Evolutionary conservation across 495 filamentous ascomycete genomes (phyloP), one percentile per base, ranked within the genome.

Genomic region (Trichocladium antarcticum): DNA sequence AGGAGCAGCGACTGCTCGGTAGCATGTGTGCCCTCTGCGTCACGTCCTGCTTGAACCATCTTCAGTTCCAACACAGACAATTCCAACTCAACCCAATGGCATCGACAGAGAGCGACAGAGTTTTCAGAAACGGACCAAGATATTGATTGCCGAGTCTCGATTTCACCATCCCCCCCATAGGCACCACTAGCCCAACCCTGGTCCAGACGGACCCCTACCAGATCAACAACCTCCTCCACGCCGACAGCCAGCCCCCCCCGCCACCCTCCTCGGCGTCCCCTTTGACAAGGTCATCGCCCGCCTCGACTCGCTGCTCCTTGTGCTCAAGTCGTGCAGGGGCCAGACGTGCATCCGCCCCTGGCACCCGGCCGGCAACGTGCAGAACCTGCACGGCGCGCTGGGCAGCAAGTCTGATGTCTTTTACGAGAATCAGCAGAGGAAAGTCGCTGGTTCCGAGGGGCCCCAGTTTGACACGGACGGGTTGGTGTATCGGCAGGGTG

Each of bases 251-350:
- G n/a, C 8, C 0, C 24, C 45, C 0, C 51, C 59, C 12, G 17
- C 42, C 6, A 57, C 45, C 0, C 62, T 78, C 16, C 66, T 77
- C 5, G 74, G 76, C 1, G 63, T 70, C 5, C 59, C 68, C 9
- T 53, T 80, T 0, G 44, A 57, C 0, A 65, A 72, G 8, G 64
- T 79, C 0, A 55, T 74, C 7, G 53, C 61, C 14, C 74, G 80
- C 3, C 62, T 84, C 0, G 80, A 85, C 56, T 70, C 78, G 1
- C 64, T 84, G 2, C 67, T 84, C 1, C 68, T 84, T 21, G 77
- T 84, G 3, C 64, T 82, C 28, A 83, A 85, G 57, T 78, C 77
- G 3, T 85, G 81, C 66, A 72, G 78, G 52, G 73, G 69, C 3
- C 45, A 50, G 28, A 74, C 72, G 0, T 84, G 81, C 53, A 68